Evolutionary conservation across 208 protist genomes (phyloP), one percentile per base, ranked within the genome.

Genomic region (Trypanosoma vivax): DNA sequence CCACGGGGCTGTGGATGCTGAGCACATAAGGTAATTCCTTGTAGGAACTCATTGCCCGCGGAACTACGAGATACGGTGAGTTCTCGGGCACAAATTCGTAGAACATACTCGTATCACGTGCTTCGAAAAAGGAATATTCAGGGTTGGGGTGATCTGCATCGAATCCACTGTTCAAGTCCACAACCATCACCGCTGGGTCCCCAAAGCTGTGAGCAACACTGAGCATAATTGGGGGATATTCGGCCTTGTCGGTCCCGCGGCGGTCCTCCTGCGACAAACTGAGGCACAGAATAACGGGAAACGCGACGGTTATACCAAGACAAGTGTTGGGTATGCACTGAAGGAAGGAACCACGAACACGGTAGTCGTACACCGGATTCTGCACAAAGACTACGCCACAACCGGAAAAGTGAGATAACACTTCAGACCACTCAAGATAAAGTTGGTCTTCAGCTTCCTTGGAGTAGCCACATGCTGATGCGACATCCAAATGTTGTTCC

Each of bases 371-470:
- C 58, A 65, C 64, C 28, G 70, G 76, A 38, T 78, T 55, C 50
- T 85, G 79, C 33, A 77, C 61, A 53, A 91, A 94, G 64, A 78
- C 76, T 14, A 94, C 87, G 37, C 74, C 75, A 61, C 83, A 85
- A 43, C 71, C 62, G 31, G 63, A 69, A 51, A 94, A 94, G 52
- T 66, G 88, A 13, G 65, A 52, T 45, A 83, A 53, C 19, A 73
- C 76, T 42, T 94, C 88, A 4, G 46, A n/a, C 79, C 78, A 90
- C 54, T 79, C 73, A 73, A 94, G 83, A 40, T 68, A 91, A 49
- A 94, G 78, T 25, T 58, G 76, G 43, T 70, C 80, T 50, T 87
- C 72, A 43, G 79, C 65, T 3, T 55, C 54, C 9, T 50, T 38
- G 34, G 64, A 37, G 33, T 76, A 76, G 29, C 76, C 65, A 63